Conservation (phyloP, 768 basidiomycete genomes). For the Podaxis sp. region DNA sequence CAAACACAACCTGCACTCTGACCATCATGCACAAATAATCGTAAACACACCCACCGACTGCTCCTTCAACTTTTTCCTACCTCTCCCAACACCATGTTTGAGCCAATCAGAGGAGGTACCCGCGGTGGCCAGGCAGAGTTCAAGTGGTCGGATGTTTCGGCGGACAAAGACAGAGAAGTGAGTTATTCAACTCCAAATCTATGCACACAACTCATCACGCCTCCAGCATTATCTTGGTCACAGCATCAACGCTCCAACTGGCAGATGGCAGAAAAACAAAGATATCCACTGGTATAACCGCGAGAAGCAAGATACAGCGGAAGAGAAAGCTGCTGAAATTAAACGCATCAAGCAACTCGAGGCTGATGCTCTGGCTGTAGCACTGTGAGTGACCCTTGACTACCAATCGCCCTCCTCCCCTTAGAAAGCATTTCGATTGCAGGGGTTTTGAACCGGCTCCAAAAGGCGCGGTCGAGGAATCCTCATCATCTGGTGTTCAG, state of each 20-base stretch:
- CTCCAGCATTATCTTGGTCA: constrained; percentile 90
- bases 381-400: constrained; percentile 43
- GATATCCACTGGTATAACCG: constrained; percentile 95
- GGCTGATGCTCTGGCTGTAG: constrained; percentile 80
- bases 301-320: constrained; percentile 40
- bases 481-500: constrained; percentile 17
- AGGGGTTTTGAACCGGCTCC: constrained; percentile 71
- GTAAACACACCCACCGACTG: not conserved
- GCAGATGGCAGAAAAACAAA: constrained; percentile 97
- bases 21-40: not conserved
- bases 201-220: not conserved
- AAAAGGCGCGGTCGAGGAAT: constrained; percentile 26
- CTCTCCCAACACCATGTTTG: constrained; percentile 51
- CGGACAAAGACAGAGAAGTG: constrained; percentile 92
- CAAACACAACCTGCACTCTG: not conserved
- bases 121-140: constrained; percentile 90
- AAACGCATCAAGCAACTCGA: constrained; percentile 81
- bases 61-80: no score
- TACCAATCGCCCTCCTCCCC: no score
- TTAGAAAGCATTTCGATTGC: not conserved
- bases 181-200: constrained; percentile 10
- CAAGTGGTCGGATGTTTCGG: constrained; percentile 87
- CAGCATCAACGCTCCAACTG: constrained; percentile 91
- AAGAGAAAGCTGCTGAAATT: constrained; percentile 68
- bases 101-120: constrained; percentile 84